Evolutionary conservation across 345 rosid genomes (phyloP).

Genomic region (Hibiscus tridactylites): DNA sequence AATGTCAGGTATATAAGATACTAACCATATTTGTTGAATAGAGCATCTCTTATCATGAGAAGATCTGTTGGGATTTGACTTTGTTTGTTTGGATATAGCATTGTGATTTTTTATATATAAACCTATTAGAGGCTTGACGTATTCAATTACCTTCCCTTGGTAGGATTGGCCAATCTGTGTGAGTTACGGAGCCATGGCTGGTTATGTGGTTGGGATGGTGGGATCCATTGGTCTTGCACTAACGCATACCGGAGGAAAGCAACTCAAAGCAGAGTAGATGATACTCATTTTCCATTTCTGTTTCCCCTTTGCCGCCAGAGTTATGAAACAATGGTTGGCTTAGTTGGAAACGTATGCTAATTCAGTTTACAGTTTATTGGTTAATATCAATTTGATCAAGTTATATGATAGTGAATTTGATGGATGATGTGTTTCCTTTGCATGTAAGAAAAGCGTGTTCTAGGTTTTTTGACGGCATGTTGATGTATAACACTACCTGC

Average conservation of each 20-base stretch:
- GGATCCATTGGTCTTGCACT: constrained; percentile 30
- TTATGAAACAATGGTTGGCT: neutral
- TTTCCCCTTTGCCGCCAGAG: neutral
- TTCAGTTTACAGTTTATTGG: neutral
- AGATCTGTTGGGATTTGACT: too few species aligned
- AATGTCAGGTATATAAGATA: neutral
- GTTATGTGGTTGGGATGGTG: constrained; percentile 44
- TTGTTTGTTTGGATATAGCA: neutral
- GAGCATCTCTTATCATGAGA: too few species aligned
- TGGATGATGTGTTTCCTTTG: too few species aligned
- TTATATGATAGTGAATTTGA: too few species aligned
- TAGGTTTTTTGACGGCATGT: too few species aligned
- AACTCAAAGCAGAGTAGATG: neutral
- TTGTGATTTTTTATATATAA: neutral
- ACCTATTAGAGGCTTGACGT: neutral
- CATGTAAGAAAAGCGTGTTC: too few species aligned
- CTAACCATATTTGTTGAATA: neutral
- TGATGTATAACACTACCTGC: too few species aligned
- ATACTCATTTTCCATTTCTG: neutral
- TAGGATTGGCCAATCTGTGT: constrained; percentile 96
- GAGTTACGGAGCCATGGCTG: constrained; percentile 59
- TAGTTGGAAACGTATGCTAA: neutral
- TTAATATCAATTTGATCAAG: neutral
- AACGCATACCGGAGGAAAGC: constrained; percentile 16
- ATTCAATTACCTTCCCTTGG: neutral